Evolutionary conservation across 2,329 filamentous ascomycete genomes (phyloP).

Genomic region (Ophiostoma fasciatum): DNA sequence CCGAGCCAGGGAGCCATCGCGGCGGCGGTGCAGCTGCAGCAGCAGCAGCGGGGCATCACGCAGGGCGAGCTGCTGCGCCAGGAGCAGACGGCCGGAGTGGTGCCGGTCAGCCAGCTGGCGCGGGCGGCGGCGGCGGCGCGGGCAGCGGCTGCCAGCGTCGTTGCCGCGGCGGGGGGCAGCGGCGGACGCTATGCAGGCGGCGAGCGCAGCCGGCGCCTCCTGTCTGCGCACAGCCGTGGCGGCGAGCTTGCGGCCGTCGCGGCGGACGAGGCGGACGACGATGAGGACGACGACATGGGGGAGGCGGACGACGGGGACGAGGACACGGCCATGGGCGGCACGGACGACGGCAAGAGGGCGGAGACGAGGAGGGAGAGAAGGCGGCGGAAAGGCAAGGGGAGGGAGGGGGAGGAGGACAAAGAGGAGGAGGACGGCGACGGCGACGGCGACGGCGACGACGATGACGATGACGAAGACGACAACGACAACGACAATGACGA

Average conservation of each 20-base stretch:
- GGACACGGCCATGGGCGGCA: constrained; percentile 2
- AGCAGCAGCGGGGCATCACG: constrained; percentile 42
- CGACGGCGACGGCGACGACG: constrained; percentile 19
- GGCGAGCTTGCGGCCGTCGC: neutral
- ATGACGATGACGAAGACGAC: too few species aligned
- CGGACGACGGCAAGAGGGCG: neutral
- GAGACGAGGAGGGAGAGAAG: neutral
- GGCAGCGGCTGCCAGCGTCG: constrained; percentile 7
- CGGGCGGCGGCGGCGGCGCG: constrained; percentile 22
- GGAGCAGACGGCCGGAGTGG: constrained; percentile 69
- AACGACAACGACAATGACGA: constrained; percentile 16
- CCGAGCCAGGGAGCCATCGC: constrained; percentile 32
- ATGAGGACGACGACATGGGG: constrained; percentile 2
- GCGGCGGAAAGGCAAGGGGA: too few species aligned
- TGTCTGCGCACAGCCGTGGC: too few species aligned
- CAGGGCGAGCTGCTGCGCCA: constrained; percentile 78
- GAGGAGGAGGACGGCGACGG: constrained; percentile 13
- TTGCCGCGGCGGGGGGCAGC: neutral
- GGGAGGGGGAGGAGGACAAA: neutral
- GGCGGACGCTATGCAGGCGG: too few species aligned
- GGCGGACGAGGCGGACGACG: neutral
- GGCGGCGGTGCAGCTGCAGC: constrained; percentile 3
- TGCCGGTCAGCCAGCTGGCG: constrained; percentile 49
- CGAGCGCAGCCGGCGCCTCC: too few species aligned
- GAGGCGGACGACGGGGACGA: constrained; percentile 1